Conservation (phyloP, 2,329 filamentous ascomycete genomes). For the Gaeumannomyces sp. region DNA sequence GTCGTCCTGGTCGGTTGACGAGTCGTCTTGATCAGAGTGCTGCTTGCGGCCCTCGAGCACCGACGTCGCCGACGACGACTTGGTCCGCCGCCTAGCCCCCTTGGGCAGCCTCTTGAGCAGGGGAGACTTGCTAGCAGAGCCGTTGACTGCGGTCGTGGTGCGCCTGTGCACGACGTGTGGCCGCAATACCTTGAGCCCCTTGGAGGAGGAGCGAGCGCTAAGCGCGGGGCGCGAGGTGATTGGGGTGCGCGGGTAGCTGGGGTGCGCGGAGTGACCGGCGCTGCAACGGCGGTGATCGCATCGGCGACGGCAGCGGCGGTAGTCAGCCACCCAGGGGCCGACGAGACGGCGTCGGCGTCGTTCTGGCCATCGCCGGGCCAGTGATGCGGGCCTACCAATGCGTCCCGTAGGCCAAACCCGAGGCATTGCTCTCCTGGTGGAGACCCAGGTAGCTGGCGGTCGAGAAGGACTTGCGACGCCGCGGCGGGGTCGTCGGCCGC, state of each 20-base stretch:
- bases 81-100: conserved; percentile 9
- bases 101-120: conserved; percentile 8
- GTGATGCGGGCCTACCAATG: conserved; percentile 21
- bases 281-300: not conserved
- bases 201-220: conserved; percentile 1
- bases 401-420: conserved; percentile 23
- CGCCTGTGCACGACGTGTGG: conserved; percentile 6
- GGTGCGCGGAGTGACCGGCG: too few relatives aligned
- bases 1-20: not conserved
- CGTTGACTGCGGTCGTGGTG: conserved; percentile 7
- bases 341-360: not conserved
- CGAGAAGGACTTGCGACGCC: conserved; percentile 16
- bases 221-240: not conserved
- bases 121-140: not conserved
- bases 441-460: conserved; percentile 26
- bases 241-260: too few relatives aligned
- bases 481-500: conserved; percentile 3
- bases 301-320: not conserved
- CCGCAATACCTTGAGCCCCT: not conserved
- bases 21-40: not conserved
- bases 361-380: conserved; percentile 15
- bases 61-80: conserved; percentile 6
- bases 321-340: not conserved
- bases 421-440: conserved; percentile 19
- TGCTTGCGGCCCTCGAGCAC: conserved; percentile 9